Evolutionary conservation across 306 rosid genomes (phyloP).

Genomic region (Carpinus fangiana): DNA sequence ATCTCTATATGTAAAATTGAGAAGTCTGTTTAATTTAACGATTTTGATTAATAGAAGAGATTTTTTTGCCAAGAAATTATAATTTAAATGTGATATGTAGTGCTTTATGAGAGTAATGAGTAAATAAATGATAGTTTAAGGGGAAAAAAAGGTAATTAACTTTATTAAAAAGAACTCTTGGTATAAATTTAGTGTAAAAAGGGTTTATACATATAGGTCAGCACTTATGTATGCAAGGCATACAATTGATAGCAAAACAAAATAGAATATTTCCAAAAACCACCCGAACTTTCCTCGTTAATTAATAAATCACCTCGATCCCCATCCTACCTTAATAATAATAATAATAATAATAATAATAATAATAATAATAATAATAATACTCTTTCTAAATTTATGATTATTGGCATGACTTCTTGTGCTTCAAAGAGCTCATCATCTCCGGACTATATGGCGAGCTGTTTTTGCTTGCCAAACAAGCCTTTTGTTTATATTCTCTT

Average conservation of each 20-base stretch:
- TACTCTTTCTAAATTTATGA: neutral
- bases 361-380: too few species aligned
- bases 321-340: neutral
- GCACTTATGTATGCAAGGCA: neutral
- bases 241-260: neutral
- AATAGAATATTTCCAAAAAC: neutral
- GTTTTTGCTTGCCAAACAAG: slow-evolving; percentile 24
- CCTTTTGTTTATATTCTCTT: neutral
- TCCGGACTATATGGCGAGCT: neutral
- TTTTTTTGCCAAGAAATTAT: too few species aligned
- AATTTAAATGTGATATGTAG: too few species aligned
- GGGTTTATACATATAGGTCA: neutral
- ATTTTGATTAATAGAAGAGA: too few species aligned
- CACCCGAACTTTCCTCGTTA: neutral
- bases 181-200: neutral
- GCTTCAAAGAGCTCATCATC: neutral
- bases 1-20: too few species aligned
- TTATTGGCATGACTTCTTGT: slow-evolving; percentile 1
- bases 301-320: neutral
- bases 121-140: too few species aligned
- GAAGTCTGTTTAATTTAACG: too few species aligned
- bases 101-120: too few species aligned
- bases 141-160: too few species aligned
- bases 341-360: too few species aligned
- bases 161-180: neutral